A percentile compares a stretch with the other conserved stretches of the same genome.
Evolutionary conservation across 2,329 filamentous ascomycete species (phyloP).

Genomic region (Botrytis elliptica): DNA sequence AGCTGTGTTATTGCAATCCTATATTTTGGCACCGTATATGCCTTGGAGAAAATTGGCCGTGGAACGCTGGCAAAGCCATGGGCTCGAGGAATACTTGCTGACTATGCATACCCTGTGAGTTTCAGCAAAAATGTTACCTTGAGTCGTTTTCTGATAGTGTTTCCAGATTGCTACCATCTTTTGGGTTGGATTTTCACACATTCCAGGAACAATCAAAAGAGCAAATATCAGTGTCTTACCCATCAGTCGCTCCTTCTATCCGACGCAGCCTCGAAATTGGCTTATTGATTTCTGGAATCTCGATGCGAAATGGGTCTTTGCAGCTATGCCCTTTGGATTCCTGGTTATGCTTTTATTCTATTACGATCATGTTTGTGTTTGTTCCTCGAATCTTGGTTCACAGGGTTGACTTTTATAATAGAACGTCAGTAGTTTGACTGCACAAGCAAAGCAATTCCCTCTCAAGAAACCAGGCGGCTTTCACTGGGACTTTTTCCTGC

Average conservation of each 20-base stretch:
- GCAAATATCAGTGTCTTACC: not conserved
- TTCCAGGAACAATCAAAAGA: not conserved
- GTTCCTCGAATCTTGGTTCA: not conserved
- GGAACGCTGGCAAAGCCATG: not conserved
- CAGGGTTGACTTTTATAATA: not conserved
- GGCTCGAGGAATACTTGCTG: not conserved
- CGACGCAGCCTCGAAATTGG: not conserved
- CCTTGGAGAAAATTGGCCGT: not conserved
- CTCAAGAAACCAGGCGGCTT: not conserved
- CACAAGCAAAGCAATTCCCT: not conserved
- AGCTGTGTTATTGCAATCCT: not conserved
- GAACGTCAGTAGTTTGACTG: not conserved
- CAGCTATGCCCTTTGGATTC: not conserved
- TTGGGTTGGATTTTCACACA: not conserved
- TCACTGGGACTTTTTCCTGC: not conserved
- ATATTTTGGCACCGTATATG: not conserved
- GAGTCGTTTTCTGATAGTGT: not conserved
- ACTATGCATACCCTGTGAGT: not conserved
- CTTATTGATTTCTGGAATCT: not conserved
- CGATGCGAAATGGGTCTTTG: not conserved
- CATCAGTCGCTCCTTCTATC: not conserved
- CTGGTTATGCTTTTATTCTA: not conserved
- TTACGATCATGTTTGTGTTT: not conserved
- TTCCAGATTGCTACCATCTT: not conserved
- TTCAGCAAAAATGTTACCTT: not conserved